Evolutionary conservation across 163 green algal species (phyloP), one percentile per base, ranked within the genome.

Genomic region (Coccomyxa subellipsoidea): DNA sequence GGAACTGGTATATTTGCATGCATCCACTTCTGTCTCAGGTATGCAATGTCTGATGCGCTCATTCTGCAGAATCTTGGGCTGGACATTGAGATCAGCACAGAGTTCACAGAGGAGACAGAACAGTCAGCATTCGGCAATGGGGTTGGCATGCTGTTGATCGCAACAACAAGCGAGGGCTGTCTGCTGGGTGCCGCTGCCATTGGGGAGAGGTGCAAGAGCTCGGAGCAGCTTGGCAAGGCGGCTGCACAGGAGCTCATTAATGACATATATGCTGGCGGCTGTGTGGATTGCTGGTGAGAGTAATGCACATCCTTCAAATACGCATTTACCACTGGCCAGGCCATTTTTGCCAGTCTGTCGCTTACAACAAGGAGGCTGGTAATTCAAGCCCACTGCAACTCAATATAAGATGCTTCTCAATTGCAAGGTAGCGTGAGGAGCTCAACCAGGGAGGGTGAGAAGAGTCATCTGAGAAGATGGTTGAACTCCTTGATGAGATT

Each of bases 201-300:
- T 47, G 86, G 85, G 1, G 87, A 95, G 84, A 79, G 86, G 0
- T 89, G 90, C 1, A 83, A 90, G 31, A 36, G 78, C 1, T 84
- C 90, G 0, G 89, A 94, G 54, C 81, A 84, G 8, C 81, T 92
- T 12, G 94, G 88, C 7, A 36, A 27, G 9, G 79, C 76, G 2
- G 92, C 89, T 10, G 93, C 85, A 4, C 69, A 37, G 15, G 92
- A 95, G 82, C 82, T 97, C 53, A 53, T 83, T 35, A 86, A 92
- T 32, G 89, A 78, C 18, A 47, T 97, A 38, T 69, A 21, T 0
- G 85, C 54, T n/a, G 93, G 92, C 7, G 88, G 87, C 29, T 94
- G 88, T 78, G 90, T 94, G 0, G 94, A 97, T 73, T 71, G 91
- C n/a, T 94, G 91, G 89, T 93, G 40, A 38, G 71, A 25, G 25